These are phyloP conservation scores for Geranium incanum DNA, from an alignment of 441 rosid species.

Conservation along the genomic window DNA sequence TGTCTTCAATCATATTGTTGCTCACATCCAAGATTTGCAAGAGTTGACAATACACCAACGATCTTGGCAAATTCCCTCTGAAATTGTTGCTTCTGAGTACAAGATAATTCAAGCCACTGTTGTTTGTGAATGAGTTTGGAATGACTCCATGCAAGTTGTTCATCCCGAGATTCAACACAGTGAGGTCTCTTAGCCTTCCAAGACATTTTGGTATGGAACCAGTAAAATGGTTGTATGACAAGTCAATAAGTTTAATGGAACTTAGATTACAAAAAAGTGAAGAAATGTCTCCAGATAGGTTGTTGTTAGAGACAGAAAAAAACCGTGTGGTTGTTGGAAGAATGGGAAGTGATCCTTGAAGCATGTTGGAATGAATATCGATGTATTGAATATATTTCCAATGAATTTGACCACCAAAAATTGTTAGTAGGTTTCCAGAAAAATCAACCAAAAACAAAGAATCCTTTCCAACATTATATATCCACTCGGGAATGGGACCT, in stretches of 20 bases:
- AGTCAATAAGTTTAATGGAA: not conserved
- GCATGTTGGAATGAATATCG: not conserved
- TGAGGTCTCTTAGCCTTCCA: not conserved
- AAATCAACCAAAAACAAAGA: not conserved
- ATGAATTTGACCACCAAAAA: not conserved
- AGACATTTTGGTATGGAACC: not conserved
- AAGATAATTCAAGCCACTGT: not conserved
- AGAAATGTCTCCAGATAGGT: not conserved
- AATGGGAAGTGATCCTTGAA: not conserved
- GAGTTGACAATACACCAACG: not conserved
- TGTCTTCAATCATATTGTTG: conserved; percentile 19
- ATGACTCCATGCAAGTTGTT: not conserved
- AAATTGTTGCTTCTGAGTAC: not conserved
- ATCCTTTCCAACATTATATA: not conserved
- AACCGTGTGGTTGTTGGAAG: not conserved
- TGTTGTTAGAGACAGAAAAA: not conserved
- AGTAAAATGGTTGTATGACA: not conserved
- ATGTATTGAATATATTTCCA: not conserved
- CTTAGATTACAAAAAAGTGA: not conserved
- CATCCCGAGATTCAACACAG: not conserved
- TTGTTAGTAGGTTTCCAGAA: not conserved
- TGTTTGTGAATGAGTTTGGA: not conserved
- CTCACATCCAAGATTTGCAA: not conserved
- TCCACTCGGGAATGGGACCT: not conserved
- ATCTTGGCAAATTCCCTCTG: not conserved